phyloP scores from a whole-genome alignment of 768 basidiomycete genomes.

The Ephemerocybe angulata region DNA sequence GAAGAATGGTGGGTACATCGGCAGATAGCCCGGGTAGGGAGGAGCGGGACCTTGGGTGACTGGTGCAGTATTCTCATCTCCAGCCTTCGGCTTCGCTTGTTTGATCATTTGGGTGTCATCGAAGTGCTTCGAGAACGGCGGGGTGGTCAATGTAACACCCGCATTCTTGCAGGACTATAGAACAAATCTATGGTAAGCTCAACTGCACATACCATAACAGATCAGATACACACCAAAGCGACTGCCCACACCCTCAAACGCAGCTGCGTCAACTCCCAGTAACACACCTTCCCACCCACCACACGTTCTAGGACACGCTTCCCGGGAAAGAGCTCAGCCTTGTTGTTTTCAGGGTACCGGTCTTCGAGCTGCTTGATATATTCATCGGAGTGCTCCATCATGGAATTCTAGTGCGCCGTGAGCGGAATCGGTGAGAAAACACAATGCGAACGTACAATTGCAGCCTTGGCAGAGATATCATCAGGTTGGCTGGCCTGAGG shows the following conservation, averaged over 20 bases:
- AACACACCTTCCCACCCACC: constrained; percentile 1
- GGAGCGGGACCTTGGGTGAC: too few species aligned
- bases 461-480: constrained; percentile 6
- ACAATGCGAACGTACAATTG: neutral
- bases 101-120: neutral
- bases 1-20: too few species aligned
- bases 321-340: neutral
- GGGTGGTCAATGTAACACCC: neutral
- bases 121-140: constrained; percentile 1
- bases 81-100: neutral
- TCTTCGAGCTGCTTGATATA: constrained; percentile 1
- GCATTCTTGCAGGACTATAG: neutral
- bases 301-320: neutral
- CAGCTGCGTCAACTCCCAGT: constrained; percentile 2
- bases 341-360: neutral
- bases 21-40: too few species aligned
- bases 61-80: neutral
- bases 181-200: too few species aligned
- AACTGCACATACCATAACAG: too few species aligned
- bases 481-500: neutral
- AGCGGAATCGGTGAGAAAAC: neutral
- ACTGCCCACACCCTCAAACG: constrained; percentile 7
- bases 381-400: neutral
- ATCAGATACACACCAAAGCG: neutral
- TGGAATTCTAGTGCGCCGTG: neutral